Evolutionary conservation across 176 grass and related monocot species (phyloP), one percentile per base, ranked within the genome.

Genomic region (Oryza glumipatula): DNA sequence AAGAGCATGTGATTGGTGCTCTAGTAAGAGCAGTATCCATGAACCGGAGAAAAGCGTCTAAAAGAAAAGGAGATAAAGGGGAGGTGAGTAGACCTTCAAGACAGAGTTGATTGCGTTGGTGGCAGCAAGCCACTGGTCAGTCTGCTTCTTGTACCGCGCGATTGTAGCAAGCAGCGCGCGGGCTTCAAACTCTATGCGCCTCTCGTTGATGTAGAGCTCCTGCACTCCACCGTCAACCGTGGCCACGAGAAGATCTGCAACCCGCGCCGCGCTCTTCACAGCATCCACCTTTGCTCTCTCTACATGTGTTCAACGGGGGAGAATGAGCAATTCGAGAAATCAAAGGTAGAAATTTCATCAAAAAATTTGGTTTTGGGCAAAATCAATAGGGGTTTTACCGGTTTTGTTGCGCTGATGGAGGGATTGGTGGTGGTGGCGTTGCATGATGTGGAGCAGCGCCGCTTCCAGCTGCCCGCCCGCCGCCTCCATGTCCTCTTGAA

Each of bases 121-220:
- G 82, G 88, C 83, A 26, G 96, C 83, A 61, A 98, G 81, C 93
- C 96, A 98, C 85, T 89, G 91, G 46, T 96, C 89, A 0, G 86
- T 89, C 83, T 98, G 90, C 70, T 93, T 98, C 87, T 87, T 98
- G 84, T 95, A 93, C 10, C 86, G 76, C 45, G 86, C 64, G 66
- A 92, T 81, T 16, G 85, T 88, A 22, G 79, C 73, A 19, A 90
- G 60, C 86, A 94, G 89, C 47, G 76, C 78, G 70, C 90, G 90
- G 47, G 94, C 91, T 68, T 97, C 95, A 17, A 89, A 22, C 69
- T 94, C 92, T 54, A 97, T 86, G 23, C 83, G 65, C 78, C 88
- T 94, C 86, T 97, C 90, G 72, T 93, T 93, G 74, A 92, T 73
- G 45, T 93, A 97, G 49, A 91, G 76, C 65, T 92, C 95, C 71